Evolutionary conservation across 2,329 filamentous ascomycete species (phyloP), one percentile per base, ranked within the genome.

Genomic region (Hypoxylon sp.): DNA sequence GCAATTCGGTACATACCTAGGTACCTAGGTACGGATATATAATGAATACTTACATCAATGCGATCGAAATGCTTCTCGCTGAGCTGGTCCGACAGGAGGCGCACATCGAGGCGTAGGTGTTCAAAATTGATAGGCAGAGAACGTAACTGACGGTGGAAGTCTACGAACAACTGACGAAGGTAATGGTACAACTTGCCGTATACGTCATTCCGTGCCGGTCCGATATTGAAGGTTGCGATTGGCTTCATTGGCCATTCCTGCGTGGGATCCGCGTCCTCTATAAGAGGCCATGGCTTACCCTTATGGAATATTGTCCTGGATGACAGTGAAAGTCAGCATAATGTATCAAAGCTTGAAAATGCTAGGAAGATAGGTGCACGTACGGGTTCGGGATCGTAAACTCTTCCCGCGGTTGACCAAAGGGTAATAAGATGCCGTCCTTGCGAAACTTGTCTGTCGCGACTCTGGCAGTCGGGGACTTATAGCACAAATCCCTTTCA

Each of bases 351-450:
- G 17, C 2, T 46, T 30, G 9, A 13, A 21, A 23, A 23, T 6
- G 7, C 11, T n/a, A 51, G 13, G 1, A 13, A 25, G 45, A 10
- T 21, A 43, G 17, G 19, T 4, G 17, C 10, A 60, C 70, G n/a
- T 23, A 72, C 66, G 66, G 66, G 28, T 72, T 72, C 13, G 66
- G 62, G 14, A 67, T 21, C 2, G 19, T 56, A 21, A 69, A 72
- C 1, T 28, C 56, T 6, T 52, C 25, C 13, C 66, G 64, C 3
- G 17, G 21, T 7, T 63, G 45, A 5, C 68, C 58, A 45, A 71
- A 72, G 1, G 70, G 70, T 7, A 69, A 38, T 25, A 72, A 45
- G 5, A 72, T 55, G 19, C 70, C 63, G 23, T 71, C 68, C 1
- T 58, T 11, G 2, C 49, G 51, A 43, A 71, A 71, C 36, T 64